phyloP scores from a whole-genome alignment of 768 basidiomycete species.

The Lactarius vividus region DNA sequence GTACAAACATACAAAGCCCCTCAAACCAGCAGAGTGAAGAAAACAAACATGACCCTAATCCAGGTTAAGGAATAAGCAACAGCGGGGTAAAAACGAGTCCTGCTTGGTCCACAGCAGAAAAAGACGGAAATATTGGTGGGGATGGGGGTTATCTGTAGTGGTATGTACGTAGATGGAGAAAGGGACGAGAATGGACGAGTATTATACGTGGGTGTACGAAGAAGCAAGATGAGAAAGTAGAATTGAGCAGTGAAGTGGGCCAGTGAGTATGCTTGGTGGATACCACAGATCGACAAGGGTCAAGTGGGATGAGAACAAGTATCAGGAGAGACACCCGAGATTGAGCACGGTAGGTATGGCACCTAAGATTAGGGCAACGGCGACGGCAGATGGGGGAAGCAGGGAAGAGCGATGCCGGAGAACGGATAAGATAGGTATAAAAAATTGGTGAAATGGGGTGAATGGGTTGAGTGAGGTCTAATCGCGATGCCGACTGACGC shows the following conservation, averaged over 20 bases:
- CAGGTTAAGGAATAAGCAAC: background rate
- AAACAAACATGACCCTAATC: background rate
- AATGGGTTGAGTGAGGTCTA: conserved; percentile 2
- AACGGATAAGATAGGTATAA: conserved; percentile 20
- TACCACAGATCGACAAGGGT: background rate
- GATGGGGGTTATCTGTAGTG: background rate
- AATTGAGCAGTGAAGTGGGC: conserved; percentile 8
- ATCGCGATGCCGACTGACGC: conserved; percentile 28
- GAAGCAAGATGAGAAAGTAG: background rate
- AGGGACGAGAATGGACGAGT: background rate
- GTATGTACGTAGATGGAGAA: conserved; percentile 10
- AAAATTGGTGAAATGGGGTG: background rate
- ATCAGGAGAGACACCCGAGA: background rate
- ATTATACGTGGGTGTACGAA: conserved; percentile 1
- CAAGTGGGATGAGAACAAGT: background rate
- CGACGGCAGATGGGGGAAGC: background rate
- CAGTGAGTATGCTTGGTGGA: background rate
- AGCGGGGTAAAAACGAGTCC: background rate
- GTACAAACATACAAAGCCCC: conserved; percentile 26
- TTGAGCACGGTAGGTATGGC: background rate
- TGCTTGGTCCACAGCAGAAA: conserved; percentile 5
- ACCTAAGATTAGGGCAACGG: background rate
- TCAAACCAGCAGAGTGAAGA: conserved; percentile 15
- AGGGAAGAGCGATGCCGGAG: background rate
- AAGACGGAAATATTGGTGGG: background rate